Base-by-base conservation (phyloP, 305 asterid species). In the Fraxinus paxiana region DNA sequence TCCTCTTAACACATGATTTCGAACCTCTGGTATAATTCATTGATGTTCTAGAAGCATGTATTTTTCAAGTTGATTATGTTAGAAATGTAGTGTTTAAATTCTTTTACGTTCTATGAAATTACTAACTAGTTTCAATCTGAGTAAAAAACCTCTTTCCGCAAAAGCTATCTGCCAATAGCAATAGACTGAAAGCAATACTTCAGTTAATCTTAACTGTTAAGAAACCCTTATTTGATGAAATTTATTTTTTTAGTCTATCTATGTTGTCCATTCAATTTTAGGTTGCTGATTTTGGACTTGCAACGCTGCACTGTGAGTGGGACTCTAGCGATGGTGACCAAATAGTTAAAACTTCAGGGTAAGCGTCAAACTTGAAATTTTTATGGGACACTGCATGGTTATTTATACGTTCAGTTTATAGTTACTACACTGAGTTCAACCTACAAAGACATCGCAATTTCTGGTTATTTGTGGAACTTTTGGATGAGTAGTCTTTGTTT, bases 281-380 rank as follows among this genome's bases (percentile, higher is more conserved):
- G 98, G 96, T 94, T 82, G 91, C 97, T 82, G 97, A 94, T 87
- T 94, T 92, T 87, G 98, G 97, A 84, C 91, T 94, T 78, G 92
- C 94, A 63, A 91, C 92, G 86, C 79, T 94, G 89, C 91, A 92
- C 79, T 86, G 87, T 26, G 98, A 92, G 87, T 86, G 92, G 96
- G 92, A 89, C 75, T 84, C 82, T 28, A 84, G 77, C 75, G 85
- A 88, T 33, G 87, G 84, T 77, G 88, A 86, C 81, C 92, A 86
- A 86, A 78, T 85, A 34, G 85, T 88, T 74, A 92, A 92, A 88
- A 88, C 91, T 77, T 88, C 92, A 82, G 91, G 92, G 97, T 94
- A 91, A 63, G 61, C 80, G 22, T 37, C 78, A 8, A 51, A 38
- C 75, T 77, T 82, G 78, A 74, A 59, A 9, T 24, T 54, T 69